These are phyloP conservation scores for Panicum hallii DNA, from an alignment of 202 grass and related monocot species.

Conservation along the genomic window DNA sequence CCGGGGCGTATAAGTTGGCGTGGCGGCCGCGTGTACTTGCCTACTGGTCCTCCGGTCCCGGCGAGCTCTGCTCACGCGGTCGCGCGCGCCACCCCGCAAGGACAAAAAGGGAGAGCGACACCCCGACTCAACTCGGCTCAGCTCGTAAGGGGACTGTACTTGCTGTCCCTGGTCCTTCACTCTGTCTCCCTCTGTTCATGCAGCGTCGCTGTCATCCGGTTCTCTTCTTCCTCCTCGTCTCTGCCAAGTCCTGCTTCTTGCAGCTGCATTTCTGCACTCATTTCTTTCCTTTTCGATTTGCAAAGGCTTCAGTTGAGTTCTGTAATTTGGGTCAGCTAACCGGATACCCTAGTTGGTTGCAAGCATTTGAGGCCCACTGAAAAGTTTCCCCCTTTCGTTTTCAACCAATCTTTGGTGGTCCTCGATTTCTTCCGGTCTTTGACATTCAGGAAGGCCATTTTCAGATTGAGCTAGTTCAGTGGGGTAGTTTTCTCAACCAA, in stretches of 20 bases:
- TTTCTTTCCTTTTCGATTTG: neutral
- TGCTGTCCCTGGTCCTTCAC: neutral
- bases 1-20: conserved; percentile 40
- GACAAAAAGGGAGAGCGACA: conserved; percentile 16
- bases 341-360: neutral
- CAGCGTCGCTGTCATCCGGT: neutral
- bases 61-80: conserved; percentile 8
- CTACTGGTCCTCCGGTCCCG: conserved; percentile 14
- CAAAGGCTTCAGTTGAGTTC: neutral
- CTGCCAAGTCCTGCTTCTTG: neutral
- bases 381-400: neutral
- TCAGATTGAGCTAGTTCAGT: conserved; percentile 7
- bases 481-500: neutral
- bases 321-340: neutral
- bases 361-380: neutral
- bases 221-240: neutral
- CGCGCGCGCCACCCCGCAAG: neutral
- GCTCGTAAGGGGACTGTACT: neutral
- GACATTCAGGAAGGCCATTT: conserved; percentile 17
- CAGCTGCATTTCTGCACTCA: neutral
- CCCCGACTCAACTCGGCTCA: neutral
- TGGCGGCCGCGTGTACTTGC: neutral
- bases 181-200: conserved; percentile 9
- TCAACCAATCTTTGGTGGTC: neutral
- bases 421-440: neutral